A percentile compares a stretch with the other conserved stretches of the same genome.
These are phyloP conservation scores for Cutaneotrichosporon cutaneum DNA, from an alignment of 1,284 basidiomycete genomes.

Conservation along the genomic window DNA sequence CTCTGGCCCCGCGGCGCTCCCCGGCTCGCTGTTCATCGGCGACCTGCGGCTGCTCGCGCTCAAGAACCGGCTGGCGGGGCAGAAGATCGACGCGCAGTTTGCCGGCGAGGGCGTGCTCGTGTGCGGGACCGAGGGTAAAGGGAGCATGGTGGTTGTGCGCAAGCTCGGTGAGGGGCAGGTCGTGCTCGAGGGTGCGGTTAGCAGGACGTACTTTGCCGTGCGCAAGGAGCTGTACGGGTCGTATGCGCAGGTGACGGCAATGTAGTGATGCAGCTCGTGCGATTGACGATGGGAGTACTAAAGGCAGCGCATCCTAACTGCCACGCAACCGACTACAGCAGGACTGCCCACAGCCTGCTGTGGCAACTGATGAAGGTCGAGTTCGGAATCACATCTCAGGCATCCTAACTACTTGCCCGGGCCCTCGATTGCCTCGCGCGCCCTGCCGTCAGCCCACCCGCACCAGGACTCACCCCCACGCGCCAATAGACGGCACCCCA, in stretches of 20 bases:
- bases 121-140: conserved; percentile 71
- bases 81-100: conserved; percentile 83
- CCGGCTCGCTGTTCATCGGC: conserved; percentile 89
- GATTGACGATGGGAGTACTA: too few species aligned
- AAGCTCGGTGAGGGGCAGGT: conserved; percentile 80
- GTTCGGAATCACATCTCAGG: too few species aligned
- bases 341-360: too few species aligned
- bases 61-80: conserved; percentile 68
- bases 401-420: too few species aligned
- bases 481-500: background rate
- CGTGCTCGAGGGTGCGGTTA: conserved; percentile 81
- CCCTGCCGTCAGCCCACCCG: too few species aligned
- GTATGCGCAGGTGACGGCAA: conserved; percentile 72
- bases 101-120: conserved; percentile 93
- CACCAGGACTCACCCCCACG: too few species aligned
- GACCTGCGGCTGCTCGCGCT: conserved; percentile 85
- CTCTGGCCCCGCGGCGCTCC: conserved; percentile 65
- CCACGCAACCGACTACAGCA: too few species aligned
- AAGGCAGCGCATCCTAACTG: too few species aligned
- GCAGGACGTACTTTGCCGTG: conserved; percentile 83
- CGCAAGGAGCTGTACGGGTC: conserved; percentile 81
- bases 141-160: conserved; percentile 77
- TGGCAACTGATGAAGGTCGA: too few species aligned
- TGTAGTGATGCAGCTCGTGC: conserved; percentile 3
- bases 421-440: background rate